These are phyloP conservation scores for Cyberlindnera japonica DNA, from an alignment of 805 yeast genomes.

Conservation along the genomic window DNA sequence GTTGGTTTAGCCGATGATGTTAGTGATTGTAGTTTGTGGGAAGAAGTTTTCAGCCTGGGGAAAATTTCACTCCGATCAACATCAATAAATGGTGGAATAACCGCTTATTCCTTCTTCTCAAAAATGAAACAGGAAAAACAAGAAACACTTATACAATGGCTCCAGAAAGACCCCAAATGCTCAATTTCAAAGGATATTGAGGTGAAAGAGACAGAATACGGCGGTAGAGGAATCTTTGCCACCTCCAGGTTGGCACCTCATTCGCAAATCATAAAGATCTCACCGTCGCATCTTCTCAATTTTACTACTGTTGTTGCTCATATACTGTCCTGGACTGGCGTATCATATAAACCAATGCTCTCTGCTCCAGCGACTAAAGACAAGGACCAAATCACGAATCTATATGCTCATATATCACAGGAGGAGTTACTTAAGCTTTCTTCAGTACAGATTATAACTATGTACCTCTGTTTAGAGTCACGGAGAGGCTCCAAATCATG, in stretches of 20 bases:
- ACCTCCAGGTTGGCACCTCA: slow-evolving; percentile 32
- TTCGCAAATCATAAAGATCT: slow-evolving; percentile 51
- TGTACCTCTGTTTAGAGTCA: slow-evolving; percentile 47
- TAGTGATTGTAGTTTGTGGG: background rate
- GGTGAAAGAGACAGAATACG: slow-evolving; percentile 38
- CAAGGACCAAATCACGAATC: slow-evolving; percentile 15
- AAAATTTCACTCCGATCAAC: no score
- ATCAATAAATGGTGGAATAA: no score
- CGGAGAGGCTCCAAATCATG: slow-evolving; percentile 40
- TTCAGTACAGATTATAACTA: slow-evolving; percentile 57
- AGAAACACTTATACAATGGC: slow-evolving; percentile 31
- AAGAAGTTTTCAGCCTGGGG: background rate
- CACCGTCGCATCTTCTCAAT: slow-evolving; percentile 57
- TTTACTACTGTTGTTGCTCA: slow-evolving; percentile 47
- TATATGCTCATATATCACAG: no score
- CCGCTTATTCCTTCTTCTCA: no score
- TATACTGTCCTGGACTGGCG: slow-evolving; percentile 27
- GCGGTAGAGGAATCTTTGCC: slow-evolving; percentile 67
- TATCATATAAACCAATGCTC: background rate
- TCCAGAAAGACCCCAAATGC: slow-evolving; percentile 16
- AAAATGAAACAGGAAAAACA: slow-evolving; percentile 10
- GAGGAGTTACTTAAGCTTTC: slow-evolving; percentile 39
- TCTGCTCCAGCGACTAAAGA: slow-evolving; percentile 6
- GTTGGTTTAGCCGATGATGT: background rate
- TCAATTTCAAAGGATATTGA: slow-evolving; percentile 37